Percentiles rank a stretch among this genome's conserved stretches.
These are phyloP conservation scores for Aspergillus intermedius DNA, from an alignment of 2,329 filamentous ascomycete species.

Conservation along the genomic window DNA sequence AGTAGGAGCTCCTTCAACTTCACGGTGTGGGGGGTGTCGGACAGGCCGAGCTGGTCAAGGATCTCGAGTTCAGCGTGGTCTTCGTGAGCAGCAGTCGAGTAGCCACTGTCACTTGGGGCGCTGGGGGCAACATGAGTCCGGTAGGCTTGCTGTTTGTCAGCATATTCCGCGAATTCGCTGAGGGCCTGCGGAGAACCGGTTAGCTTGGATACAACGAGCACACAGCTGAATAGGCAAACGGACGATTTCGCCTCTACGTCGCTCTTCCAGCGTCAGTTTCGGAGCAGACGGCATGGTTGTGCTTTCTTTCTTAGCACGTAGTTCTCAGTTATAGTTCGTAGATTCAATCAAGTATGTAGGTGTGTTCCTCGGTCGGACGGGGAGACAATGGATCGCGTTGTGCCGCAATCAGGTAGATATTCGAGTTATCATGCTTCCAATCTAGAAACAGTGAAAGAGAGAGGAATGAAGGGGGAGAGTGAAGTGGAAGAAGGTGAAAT, in stretches of 20 bases:
- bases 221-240: slow-evolving; percentile 16
- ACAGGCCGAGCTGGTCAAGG: slow-evolving; percentile 68
- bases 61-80: slow-evolving; percentile 87
- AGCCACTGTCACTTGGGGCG: slow-evolving; percentile 36
- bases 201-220: slow-evolving; percentile 2
- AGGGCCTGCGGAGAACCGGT: slow-evolving; percentile 53
- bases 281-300: slow-evolving; percentile 31
- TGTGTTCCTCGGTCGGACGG: slow-evolving; percentile 15
- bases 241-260: slow-evolving; percentile 81
- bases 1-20: slow-evolving; percentile 72
- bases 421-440: slow-evolving; percentile 38
- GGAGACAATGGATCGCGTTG: slow-evolving; percentile 24
- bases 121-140: slow-evolving; percentile 26
- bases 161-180: slow-evolving; percentile 95
- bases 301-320: background rate
- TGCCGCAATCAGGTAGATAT: slow-evolving; percentile 34
- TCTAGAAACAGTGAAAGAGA: background rate
- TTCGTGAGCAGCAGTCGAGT: slow-evolving; percentile 42
- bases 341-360: background rate
- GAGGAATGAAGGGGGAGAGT: slow-evolving; percentile 1
- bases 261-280: slow-evolving; percentile 67
- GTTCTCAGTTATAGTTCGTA: background rate
- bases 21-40: slow-evolving; percentile 59
- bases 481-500: slow-evolving; percentile 3
- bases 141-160: slow-evolving; percentile 79